phyloP scores from a whole-genome alignment of 2,329 filamentous ascomycete genomes.

The Nothopassalora personata region DNA sequence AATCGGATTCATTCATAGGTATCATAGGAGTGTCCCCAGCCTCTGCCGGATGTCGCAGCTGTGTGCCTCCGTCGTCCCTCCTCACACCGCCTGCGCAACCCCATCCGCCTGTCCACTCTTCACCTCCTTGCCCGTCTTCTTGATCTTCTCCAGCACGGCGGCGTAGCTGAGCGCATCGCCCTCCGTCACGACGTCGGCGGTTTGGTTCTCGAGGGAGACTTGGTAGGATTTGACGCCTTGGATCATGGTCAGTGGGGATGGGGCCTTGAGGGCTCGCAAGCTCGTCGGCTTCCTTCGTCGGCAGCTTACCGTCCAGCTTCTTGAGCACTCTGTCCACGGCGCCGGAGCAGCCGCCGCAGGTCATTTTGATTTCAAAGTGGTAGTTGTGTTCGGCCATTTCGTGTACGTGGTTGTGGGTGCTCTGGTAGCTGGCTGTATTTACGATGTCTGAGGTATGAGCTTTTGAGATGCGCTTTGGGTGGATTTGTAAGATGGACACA shows the following conservation, averaged over 20 bases:
- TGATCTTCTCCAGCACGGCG: conserved; percentile 78
- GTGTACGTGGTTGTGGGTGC: neutral
- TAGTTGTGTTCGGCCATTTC: conserved; percentile 78
- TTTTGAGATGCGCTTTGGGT: neutral
- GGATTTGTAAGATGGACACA: neutral
- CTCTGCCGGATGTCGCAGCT: no score
- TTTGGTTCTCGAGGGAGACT: conserved; percentile 81
- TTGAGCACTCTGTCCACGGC: conserved; percentile 87
- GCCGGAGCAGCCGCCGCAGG: conserved; percentile 91
- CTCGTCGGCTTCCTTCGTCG: neutral
- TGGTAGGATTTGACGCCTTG: conserved; percentile 81
- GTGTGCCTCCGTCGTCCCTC: no score
- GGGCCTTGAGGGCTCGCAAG: neutral
- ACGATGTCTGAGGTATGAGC: neutral
- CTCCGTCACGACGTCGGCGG: conserved; percentile 65
- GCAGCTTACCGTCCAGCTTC: conserved; percentile 48
- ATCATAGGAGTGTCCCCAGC: neutral
- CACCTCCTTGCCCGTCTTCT: conserved; percentile 92
- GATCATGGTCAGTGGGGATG: neutral
- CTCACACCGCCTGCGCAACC: conserved; percentile 35
- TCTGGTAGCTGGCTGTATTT: no score
- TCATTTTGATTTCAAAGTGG: conserved; percentile 93
- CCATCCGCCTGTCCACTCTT: conserved; percentile 71
- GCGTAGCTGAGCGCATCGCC: conserved; percentile 67
- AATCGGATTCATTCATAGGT: neutral